Percentiles rank a stretch among this genome's conserved stretches.
phyloP scores from a whole-genome alignment of 2,329 filamentous ascomycete species.

The Pyrenochaeta sp. region DNA sequence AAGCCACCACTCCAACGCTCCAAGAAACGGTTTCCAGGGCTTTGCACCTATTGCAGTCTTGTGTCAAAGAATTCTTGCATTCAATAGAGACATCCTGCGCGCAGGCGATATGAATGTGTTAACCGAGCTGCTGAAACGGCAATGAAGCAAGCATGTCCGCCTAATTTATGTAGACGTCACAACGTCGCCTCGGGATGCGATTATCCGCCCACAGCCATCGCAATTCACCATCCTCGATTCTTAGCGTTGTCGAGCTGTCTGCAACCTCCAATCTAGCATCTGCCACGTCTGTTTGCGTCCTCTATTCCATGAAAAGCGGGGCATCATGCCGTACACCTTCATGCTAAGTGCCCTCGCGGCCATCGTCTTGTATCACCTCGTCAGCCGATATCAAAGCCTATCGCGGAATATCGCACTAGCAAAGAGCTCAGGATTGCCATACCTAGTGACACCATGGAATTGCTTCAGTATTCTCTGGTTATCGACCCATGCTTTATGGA shows the following conservation, averaged over 20 bases:
- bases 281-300: background rate
- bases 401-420: constrained; percentile 54
- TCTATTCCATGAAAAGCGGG: constrained; percentile 1
- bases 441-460: constrained; percentile 53
- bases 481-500: constrained; percentile 62
- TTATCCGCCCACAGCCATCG: constrained; percentile 13
- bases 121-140: constrained; percentile 37
- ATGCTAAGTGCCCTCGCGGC: constrained; percentile 34
- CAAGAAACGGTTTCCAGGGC: background rate
- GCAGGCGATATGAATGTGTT: constrained; percentile 1
- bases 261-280: background rate
- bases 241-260: background rate
- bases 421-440: constrained; percentile 57
- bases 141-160: constrained; percentile 31
- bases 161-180: constrained; percentile 35
- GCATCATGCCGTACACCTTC: constrained; percentile 37
- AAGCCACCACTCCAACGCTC: background rate
- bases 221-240: constrained; percentile 1
- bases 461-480: constrained; percentile 65
- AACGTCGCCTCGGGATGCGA: constrained; percentile 15
- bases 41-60: constrained; percentile 3
- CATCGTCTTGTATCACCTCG: constrained; percentile 42
- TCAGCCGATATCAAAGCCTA: constrained; percentile 48
- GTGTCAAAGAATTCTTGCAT: background rate
- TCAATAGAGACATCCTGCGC: background rate